These are phyloP conservation scores for Raffaelea deltoideospora DNA, from an alignment of 2,329 filamentous ascomycete species.

Conservation along the genomic window DNA sequence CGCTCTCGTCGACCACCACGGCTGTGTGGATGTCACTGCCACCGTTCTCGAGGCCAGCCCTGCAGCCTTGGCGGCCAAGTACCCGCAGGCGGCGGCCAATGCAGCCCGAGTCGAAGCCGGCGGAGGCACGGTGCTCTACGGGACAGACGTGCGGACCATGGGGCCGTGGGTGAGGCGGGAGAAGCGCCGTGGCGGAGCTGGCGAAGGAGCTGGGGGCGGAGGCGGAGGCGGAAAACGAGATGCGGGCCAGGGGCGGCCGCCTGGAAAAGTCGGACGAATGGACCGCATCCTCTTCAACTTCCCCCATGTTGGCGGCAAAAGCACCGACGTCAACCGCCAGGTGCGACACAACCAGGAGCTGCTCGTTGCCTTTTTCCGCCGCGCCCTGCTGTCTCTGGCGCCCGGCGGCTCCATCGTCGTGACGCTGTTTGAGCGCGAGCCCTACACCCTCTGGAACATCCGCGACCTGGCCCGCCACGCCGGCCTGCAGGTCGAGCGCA, in stretches of 20 bases:
- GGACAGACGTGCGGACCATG: constrained; percentile 54
- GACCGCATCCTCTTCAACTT: constrained; percentile 91
- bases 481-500: constrained; percentile 53
- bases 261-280: constrained; percentile 29
- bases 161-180: constrained; percentile 23
- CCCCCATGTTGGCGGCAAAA: constrained; percentile 84
- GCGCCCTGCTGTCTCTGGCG: constrained; percentile 35
- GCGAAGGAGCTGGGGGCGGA: constrained; percentile 20
- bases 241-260: constrained; percentile 9
- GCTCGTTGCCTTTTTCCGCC: constrained; percentile 52
- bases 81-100: constrained; percentile 52
- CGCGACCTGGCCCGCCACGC: constrained; percentile 69
- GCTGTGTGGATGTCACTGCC: constrained; percentile 50
- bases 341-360: constrained; percentile 81
- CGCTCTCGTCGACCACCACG: constrained; percentile 49
- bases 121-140: constrained; percentile 36
- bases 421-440: constrained; percentile 83
- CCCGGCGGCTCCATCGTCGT: constrained; percentile 54
- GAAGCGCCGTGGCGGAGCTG: constrained; percentile 11
- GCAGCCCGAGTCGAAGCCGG: constrained; percentile 35
- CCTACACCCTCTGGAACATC: constrained; percentile 93
- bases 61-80: constrained; percentile 51
- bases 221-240: constrained; percentile 14
- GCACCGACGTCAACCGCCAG: constrained; percentile 86
- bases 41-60: constrained; percentile 49